Conservation (phyloP, 306 rosid genomes). For the Hippophae tibetana region DNA sequence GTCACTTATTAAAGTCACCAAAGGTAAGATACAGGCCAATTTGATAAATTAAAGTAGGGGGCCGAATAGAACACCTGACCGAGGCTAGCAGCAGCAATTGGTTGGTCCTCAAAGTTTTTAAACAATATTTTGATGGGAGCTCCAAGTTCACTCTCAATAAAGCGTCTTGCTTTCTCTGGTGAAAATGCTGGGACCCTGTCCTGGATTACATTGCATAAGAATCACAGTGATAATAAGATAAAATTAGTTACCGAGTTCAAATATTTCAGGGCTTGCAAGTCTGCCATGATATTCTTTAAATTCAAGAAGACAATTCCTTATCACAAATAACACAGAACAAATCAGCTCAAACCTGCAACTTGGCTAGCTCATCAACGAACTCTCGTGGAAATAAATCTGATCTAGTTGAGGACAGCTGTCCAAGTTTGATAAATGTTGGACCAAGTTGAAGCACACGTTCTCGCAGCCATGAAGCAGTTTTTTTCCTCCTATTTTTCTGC, state of each 20-base stretch:
- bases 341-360: slow-evolving; percentile 51
- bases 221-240: slow-evolving; percentile 2
- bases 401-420: slow-evolving; percentile 88
- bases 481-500: slow-evolving; percentile 59
- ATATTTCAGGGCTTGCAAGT: not conserved
- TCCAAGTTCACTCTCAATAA: slow-evolving; percentile 75
- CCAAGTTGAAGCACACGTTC: slow-evolving; percentile 86
- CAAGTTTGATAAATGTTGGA: slow-evolving; percentile 89
- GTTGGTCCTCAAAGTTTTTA: slow-evolving; percentile 79
- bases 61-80: slow-evolving; percentile 60
- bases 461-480: slow-evolving; percentile 82
- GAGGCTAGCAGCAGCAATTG: slow-evolving; percentile 95
- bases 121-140: slow-evolving; percentile 49
- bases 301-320: too few species aligned
- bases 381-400: slow-evolving; percentile 86
- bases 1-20: not conserved
- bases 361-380: slow-evolving; percentile 87
- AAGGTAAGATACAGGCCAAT: not conserved
- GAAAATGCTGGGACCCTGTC: slow-evolving; percentile 94
- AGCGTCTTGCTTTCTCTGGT: slow-evolving; percentile 58
- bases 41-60: not conserved
- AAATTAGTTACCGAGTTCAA: slow-evolving; percentile 1
- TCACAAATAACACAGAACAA: not conserved
- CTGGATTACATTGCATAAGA: slow-evolving; percentile 33
- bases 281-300: too few species aligned